Evolutionary conservation across 2,329 filamentous ascomycete species (phyloP).

Genomic region (Sclerotinia sclerotiorum): DNA sequence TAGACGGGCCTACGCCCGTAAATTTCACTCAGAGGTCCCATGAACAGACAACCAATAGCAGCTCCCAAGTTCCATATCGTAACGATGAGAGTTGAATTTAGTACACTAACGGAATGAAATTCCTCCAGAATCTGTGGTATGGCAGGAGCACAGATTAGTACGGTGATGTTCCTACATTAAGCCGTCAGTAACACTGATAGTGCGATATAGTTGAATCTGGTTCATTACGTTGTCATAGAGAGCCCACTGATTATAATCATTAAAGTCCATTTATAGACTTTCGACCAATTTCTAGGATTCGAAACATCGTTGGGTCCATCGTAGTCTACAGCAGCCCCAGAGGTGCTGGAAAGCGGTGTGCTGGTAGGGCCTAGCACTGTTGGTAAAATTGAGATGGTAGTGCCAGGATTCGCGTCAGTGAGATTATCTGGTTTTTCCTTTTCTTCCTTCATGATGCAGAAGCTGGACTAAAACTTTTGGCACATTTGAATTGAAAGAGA

Average conservation of each 20-base stretch:
- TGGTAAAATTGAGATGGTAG: not conserved
- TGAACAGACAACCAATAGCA: conserved; percentile 51
- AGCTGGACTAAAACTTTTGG: not conserved
- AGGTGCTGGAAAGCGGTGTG: not conserved
- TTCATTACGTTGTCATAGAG: conserved; percentile 6
- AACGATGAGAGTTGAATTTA: not conserved
- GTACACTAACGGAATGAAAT: not conserved
- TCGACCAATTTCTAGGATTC: conserved; percentile 16
- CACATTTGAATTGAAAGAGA: not conserved
- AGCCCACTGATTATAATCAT: conserved; percentile 1
- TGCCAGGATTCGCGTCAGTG: not conserved
- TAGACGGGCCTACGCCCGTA: conserved; percentile 61
- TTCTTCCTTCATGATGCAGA: not conserved
- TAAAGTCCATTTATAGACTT: conserved; percentile 7
- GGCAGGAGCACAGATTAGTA: conserved; percentile 7
- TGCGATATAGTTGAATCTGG: not conserved
- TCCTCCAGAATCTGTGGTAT: conserved; percentile 13
- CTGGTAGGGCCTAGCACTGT: not conserved
- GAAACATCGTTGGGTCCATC: not conserved
- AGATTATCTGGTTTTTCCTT: not conserved
- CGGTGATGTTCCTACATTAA: conserved; percentile 6
- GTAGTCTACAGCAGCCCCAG: not conserved
- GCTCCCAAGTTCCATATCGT: conserved; percentile 42
- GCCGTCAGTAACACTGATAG: not conserved
- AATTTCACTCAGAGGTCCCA: conserved; percentile 64